Evolutionary conservation across 164 flowering plant species (phyloP), one percentile per base, ranked within the genome.

Genomic region (Tetrastigma voinierianum): DNA sequence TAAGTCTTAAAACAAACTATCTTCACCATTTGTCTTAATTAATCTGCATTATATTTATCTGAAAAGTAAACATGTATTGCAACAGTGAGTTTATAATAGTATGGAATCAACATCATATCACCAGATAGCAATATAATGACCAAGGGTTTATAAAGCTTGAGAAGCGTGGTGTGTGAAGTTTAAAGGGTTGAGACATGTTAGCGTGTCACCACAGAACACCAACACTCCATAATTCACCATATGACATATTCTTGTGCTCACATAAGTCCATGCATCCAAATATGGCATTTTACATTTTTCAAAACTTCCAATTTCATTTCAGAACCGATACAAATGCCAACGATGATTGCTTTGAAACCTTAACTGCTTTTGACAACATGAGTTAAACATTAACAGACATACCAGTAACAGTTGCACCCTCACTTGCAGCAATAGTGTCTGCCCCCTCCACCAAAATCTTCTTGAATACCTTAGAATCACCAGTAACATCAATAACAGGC

Each of bases 361-460:
- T n/a, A n/a, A n/a, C n/a, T n/a, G n/a, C n/a, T n/a, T n/a, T n/a
- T n/a, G n/a, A n/a, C n/a, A n/a, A n/a, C n/a, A 51, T 25, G 51
- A n/a, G 25, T 17, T 3, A 51, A 64, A 46, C 4, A 9, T 16
- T 55, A 25, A 20, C 4, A 59, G 46, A 78, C 84, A 76, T 76
- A 88, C 93, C 56, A 65, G 68, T 76, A 17, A 83, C 89, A 67
- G 70, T 47, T 56, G 87, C 84, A 67, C 93, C 89, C 51, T 88
- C 93, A 82, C 77, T 65, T 61, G 90, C 84, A 53, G 69, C 61
- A 21, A 61, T 4, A 32, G 71, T 60, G 43, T 84, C 84, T 64
- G 83, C 87, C 13, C n/a, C n/a, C n/a, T 82, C 93, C 70, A 70
- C 83, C 59, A 86, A n/a, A n/a, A n/a, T 81, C 80, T 86, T 88